Conservation (phyloP, 2,329 filamentous ascomycete genomes). For the Ampelomyces quisqualis region DNA sequence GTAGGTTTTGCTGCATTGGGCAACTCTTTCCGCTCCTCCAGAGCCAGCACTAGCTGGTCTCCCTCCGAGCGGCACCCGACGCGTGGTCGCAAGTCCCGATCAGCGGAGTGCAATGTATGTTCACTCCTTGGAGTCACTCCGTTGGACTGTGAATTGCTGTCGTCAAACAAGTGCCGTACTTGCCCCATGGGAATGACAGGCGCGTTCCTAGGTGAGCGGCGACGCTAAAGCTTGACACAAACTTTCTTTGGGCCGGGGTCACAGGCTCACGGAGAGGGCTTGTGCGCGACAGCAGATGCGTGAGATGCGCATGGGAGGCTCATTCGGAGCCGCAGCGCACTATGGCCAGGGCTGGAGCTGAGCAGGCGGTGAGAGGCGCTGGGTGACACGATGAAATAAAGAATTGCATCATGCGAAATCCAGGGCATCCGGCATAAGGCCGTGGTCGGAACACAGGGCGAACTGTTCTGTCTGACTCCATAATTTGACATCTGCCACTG, state of each 20-base stretch:
- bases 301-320: conserved; percentile 14
- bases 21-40: conserved; percentile 3
- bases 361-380: conserved; percentile 16
- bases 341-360: conserved; percentile 10
- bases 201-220: conserved; percentile 17
- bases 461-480: conserved; percentile 1
- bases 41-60: neutral
- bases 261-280: conserved; percentile 22
- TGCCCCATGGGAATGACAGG: neutral
- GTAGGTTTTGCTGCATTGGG: conserved; percentile 3
- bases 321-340: conserved; percentile 7
- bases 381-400: conserved; percentile 6
- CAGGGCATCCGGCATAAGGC: too few relatives aligned
- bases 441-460: neutral
- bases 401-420: too few relatives aligned
- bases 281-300: too few relatives aligned
- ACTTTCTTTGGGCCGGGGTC: conserved; percentile 18
- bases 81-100: too few relatives aligned
- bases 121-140: too few relatives aligned
- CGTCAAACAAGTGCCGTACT: neutral
- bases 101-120: too few relatives aligned
- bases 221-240: conserved; percentile 20
- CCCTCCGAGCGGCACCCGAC: conserved; percentile 7
- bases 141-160: too few relatives aligned
- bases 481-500: conserved; percentile 4